phyloP scores from a whole-genome alignment of 257 asterid species.

The Oldenlandia corymbosa region DNA sequence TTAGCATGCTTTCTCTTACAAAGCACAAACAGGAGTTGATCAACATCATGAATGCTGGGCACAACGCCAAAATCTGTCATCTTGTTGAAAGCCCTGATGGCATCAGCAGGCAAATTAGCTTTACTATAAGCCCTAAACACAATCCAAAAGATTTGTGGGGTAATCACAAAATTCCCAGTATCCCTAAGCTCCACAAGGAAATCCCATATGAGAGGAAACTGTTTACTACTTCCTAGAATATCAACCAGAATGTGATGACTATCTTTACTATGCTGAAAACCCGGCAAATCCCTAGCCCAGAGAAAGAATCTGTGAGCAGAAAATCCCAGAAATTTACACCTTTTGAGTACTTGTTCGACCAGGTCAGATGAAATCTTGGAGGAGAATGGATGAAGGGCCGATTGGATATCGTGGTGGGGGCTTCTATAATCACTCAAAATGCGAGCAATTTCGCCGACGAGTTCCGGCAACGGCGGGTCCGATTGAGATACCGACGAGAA shows the following conservation, averaged over 20 bases:
- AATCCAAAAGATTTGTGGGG: constrained; percentile 53
- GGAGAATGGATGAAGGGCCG: constrained; percentile 65
- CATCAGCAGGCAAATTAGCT: constrained; percentile 76
- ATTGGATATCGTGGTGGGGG: constrained; percentile 81
- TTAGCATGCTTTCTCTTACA: constrained; percentile 64
- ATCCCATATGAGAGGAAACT: constrained; percentile 86
- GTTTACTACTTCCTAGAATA: constrained; percentile 69
- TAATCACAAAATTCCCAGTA: constrained; percentile 34
- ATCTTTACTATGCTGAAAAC: constrained; percentile 56
- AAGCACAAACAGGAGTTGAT: constrained; percentile 54
- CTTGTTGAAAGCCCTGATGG: constrained; percentile 70
- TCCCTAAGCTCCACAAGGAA: constrained; percentile 52
- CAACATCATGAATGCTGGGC: constrained; percentile 60
- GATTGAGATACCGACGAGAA: constrained; percentile 7
- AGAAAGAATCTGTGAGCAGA: constrained; percentile 88
- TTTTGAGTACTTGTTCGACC: constrained; percentile 74
- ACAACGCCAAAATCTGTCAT: constrained; percentile 77
- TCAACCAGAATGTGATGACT: constrained; percentile 68
- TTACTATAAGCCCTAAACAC: constrained; percentile 66
- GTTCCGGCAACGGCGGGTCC: constrained; percentile 32
- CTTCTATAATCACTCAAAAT: constrained; percentile 70
- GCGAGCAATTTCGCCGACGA: constrained; percentile 72
- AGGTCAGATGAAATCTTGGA: constrained; percentile 35
- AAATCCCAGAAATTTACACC: constrained; percentile 77
- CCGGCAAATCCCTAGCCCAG: constrained; percentile 65